Conservation (phyloP, 768 basidiomycete genomes). For the Coprinellus micaceus region DNA sequence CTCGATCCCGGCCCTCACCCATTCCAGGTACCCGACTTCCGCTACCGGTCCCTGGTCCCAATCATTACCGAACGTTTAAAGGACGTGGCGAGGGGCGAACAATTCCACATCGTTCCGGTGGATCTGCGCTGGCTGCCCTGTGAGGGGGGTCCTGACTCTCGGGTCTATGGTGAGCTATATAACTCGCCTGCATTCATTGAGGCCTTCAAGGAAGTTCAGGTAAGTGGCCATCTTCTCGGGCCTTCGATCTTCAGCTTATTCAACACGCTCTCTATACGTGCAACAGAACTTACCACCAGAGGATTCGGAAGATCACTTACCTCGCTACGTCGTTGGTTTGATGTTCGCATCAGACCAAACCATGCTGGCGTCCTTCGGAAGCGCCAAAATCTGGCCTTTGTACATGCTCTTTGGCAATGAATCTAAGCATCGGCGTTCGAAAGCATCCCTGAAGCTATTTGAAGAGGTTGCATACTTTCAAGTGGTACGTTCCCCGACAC, state of each 20-base stretch:
- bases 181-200: conserved; percentile 16
- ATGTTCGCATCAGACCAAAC: not conserved
- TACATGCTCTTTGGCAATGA: not conserved
- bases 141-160: conserved; percentile 4
- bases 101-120: conserved; percentile 15
- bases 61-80: not conserved
- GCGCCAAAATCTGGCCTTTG: not conserved
- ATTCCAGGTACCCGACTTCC: not conserved
- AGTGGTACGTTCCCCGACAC: not conserved
- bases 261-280: too few species aligned
- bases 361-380: not conserved
- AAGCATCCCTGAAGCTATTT: not conserved
- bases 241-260: too few species aligned
- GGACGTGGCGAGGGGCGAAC: not conserved
- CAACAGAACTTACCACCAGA: not conserved
- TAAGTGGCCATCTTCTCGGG: too few species aligned
- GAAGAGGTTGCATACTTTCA: conserved; percentile 2
- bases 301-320: conserved; percentile 10
- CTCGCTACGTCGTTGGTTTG: conserved; percentile 14
- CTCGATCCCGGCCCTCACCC: not conserved
- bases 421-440: not conserved
- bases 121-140: conserved; percentile 11
- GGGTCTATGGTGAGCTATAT: conserved; percentile 18
- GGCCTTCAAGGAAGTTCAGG: conserved; percentile 8
- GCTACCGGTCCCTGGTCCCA: conserved; percentile 1